Evolutionary conservation across 176 grass and related monocot species (phyloP), one percentile per base, ranked within the genome.

Genomic region (Oryza rufipogon): DNA sequence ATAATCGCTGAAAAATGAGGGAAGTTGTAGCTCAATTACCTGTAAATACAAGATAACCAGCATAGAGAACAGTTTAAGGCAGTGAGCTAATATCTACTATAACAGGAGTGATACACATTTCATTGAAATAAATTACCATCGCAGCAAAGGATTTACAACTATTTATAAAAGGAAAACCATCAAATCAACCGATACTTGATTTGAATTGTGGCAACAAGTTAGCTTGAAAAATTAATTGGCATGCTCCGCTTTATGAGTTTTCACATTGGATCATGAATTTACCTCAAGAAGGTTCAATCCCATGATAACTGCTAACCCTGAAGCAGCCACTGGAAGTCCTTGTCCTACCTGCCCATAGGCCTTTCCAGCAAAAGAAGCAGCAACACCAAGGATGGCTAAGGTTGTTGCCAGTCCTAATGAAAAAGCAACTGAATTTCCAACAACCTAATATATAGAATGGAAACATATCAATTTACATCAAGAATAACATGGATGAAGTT

Each of bases 351-450:
- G 96, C 54, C 93, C 96, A 73, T 98, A 95, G 74, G 96, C 96
- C 69, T 98, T 98, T 83, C 96, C 96, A 74, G 96, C 96, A 90
- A 98, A 98, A 68, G 96, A 93, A 76, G 96, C 96, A 90, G 87
- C 96, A 67, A 98, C 91, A 22, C 96, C 96, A 74, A 98, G 93
- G 72, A 89, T 83, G 63, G 96, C 91, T 83, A 98, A 91, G 66
- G 96, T 98, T 89, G 96, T 98, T 49, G 92, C 96, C 87, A 98
- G 80, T 80, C 95, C 95, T 86, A 98, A 84, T 39, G 96, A 86
- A 84, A 98, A 98, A 66, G 96, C 91, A 83, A 95, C 84, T 77
- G 96, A 95, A 93, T 95, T 98, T 83, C 92, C 93, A 47, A 98
- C 85, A 80, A 98, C 87, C 96, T 98, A 88, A 74, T 69, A 68